Base-by-base conservation (phyloP, 2,329 filamentous ascomycete species). In the Cordyceps farinosa region DNA sequence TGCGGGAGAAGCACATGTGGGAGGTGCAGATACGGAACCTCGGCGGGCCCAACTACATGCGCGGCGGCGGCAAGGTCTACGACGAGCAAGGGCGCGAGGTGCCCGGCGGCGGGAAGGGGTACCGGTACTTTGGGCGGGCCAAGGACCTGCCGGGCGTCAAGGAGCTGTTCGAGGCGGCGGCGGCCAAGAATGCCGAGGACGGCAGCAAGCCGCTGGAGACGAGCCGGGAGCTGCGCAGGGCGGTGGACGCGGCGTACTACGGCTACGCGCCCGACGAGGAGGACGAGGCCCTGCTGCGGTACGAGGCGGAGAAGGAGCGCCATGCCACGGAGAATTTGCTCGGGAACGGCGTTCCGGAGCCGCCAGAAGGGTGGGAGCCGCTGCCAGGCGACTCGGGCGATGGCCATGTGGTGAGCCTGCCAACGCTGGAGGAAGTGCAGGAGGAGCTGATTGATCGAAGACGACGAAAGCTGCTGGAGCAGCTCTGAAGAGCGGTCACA, bases 1-100 rank as follows among this genome's bases (percentile, higher is more conserved):
- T 99, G 91, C 88, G 92, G 67, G 95, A 99, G 81, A 99, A 99
- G 78, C 92, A 96, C 84, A 93, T 96, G 85, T 99, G 95, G 95
- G 95, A 99, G 81, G 87, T 95, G 70, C 92, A 97, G 78, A 97
- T 99, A 69, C 86, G 93, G 64, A 96, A 96, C 71, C 76, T 98
- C 30, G 95, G 95, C n/a, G 95, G 95, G 2, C 95, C 95, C 36
- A 98, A 98, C 77, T 99, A 98, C 76, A 96, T 95, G 90, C 84
- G 92, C 36, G 85, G 86, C 5, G 85, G 83, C 0, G 87, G 82
- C 36, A 86, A 87, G 67, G 82, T 90, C 55, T 91, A 90, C 75
- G 89, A 92, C 73, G 89, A 91, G 70, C 83, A 87, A 63, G 90
- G 90, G 1, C 78, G 87, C 54, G 89, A 91, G 73, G 88, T 92